These are phyloP conservation scores for Botryotinia globosa DNA, from an alignment of 2,329 filamentous ascomycete genomes.

Conservation along the genomic window DNA sequence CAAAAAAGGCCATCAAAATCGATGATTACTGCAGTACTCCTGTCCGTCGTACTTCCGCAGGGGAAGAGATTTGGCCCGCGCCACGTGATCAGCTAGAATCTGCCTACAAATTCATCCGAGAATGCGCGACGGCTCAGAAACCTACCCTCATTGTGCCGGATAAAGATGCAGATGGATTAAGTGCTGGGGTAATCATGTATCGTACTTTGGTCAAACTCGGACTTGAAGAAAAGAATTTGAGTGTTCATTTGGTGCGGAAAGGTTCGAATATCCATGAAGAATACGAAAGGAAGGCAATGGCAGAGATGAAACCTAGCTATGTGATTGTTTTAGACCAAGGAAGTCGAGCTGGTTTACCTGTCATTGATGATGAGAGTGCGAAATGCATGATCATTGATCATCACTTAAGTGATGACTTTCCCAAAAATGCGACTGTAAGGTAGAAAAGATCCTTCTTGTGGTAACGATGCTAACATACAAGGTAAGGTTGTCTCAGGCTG, in stretches of 20 bases:
- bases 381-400: slow-evolving; percentile 63
- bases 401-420: slow-evolving; percentile 58
- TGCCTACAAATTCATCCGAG: slow-evolving; percentile 54
- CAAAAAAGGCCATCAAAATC: slow-evolving; percentile 27
- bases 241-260: slow-evolving; percentile 58
- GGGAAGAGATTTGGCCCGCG: slow-evolving; percentile 57
- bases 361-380: slow-evolving; percentile 48
- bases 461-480: background rate
- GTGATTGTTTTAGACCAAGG: slow-evolving; percentile 67
- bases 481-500: slow-evolving; percentile 58
- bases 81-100: slow-evolving; percentile 52
- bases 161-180: slow-evolving; percentile 66
- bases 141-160: slow-evolving; percentile 62
- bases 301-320: slow-evolving; percentile 49
- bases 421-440: slow-evolving; percentile 40
- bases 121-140: slow-evolving; percentile 53
- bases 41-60: slow-evolving; percentile 21
- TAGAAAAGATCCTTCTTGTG: too few relatives aligned
- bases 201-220: slow-evolving; percentile 59
- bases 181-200: slow-evolving; percentile 60
- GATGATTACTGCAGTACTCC: slow-evolving; percentile 32
- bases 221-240: slow-evolving; percentile 50
- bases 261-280: slow-evolving; percentile 57
- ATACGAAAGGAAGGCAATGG: slow-evolving; percentile 51
- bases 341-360: slow-evolving; percentile 51